A percentile compares a stretch with the other conserved stretches of the same genome.
These are phyloP conservation scores for Jatropha podagrica DNA, from an alignment of 441 rosid genomes.

Conservation along the genomic window DNA sequence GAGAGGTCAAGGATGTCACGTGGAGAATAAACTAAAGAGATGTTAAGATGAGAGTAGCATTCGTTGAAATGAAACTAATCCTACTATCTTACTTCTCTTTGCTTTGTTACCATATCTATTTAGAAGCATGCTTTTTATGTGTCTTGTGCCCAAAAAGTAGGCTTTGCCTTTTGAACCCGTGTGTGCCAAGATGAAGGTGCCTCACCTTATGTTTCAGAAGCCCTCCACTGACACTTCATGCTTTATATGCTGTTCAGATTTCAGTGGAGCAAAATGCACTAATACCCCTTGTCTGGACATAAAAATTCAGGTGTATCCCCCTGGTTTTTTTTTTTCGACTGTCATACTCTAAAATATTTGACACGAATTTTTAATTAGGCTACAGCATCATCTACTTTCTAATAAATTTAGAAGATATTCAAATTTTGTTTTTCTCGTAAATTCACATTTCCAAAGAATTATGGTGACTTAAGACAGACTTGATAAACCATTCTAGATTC, in stretches of 20 bases:
- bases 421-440: neutral
- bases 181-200: slow-evolving; percentile 2
- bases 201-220: neutral
- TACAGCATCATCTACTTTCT: neutral
- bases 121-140: neutral
- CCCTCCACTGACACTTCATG: neutral
- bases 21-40: neutral
- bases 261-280: neutral
- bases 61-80: neutral
- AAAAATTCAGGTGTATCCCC: neutral
- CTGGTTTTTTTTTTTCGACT: neutral
- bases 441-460: neutral
- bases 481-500: too few relatives aligned
- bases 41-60: neutral
- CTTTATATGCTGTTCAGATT: neutral
- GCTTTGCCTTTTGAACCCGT: neutral
- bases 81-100: neutral
- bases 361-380: neutral
- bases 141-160: neutral
- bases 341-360: neutral
- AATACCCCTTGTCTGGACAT: neutral
- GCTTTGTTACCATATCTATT: neutral
- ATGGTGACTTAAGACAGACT: neutral
- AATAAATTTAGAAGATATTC: neutral
- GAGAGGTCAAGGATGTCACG: neutral